A percentile compares a stretch with the other conserved stretches of the same genome.
phyloP scores from a whole-genome alignment of 1,139 yeast species.

The Yamadazyma sp. region DNA sequence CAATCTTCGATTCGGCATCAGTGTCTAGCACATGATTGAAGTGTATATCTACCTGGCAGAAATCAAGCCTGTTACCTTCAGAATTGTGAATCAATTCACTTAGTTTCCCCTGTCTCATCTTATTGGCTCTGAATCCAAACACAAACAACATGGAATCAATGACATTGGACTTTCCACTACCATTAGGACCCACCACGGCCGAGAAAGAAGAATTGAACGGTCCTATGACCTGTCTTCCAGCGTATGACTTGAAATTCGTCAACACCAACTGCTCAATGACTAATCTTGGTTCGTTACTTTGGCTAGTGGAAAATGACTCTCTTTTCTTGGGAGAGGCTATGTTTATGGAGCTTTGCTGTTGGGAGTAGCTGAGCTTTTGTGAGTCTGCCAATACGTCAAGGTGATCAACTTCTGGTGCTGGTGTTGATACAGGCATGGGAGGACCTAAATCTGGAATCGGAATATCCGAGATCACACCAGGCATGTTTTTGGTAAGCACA shows the following conservation, averaged over 20 bases:
- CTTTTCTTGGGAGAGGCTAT: slow-evolving; percentile 13
- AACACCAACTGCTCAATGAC: slow-evolving; percentile 74
- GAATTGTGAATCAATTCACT: slow-evolving; percentile 91
- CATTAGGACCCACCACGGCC: slow-evolving; percentile 99
- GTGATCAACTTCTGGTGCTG: neutral
- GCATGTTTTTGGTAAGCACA: neutral
- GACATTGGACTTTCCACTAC: slow-evolving; percentile 96
- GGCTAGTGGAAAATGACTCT: slow-evolving; percentile 9
- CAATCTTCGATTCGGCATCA: slow-evolving; percentile 39
- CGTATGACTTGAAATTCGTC: slow-evolving; percentile 91
- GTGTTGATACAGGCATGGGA: neutral
- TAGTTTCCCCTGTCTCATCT: slow-evolving; percentile 94
- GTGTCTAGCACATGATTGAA: slow-evolving; percentile 77
- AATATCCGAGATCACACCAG: slow-evolving; percentile 3
- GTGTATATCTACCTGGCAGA: slow-evolving; percentile 91
- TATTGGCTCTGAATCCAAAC: slow-evolving; percentile 93
- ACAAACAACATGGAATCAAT: slow-evolving; percentile 95
- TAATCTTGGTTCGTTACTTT: slow-evolving; percentile 51
- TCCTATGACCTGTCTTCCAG: slow-evolving; percentile 91
- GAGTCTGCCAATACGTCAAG: neutral
- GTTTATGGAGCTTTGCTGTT: slow-evolving; percentile 15
- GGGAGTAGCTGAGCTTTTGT: slow-evolving; percentile 10
- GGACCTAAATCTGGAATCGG: slow-evolving; percentile 1
- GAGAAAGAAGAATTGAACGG: slow-evolving; percentile 93
- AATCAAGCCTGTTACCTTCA: slow-evolving; percentile 61